A percentile compares a stretch with the other conserved stretches of the same genome.
These are phyloP conservation scores for Venturia effusa DNA, from an alignment of 2,329 filamentous ascomycete species.

Conservation along the genomic window DNA sequence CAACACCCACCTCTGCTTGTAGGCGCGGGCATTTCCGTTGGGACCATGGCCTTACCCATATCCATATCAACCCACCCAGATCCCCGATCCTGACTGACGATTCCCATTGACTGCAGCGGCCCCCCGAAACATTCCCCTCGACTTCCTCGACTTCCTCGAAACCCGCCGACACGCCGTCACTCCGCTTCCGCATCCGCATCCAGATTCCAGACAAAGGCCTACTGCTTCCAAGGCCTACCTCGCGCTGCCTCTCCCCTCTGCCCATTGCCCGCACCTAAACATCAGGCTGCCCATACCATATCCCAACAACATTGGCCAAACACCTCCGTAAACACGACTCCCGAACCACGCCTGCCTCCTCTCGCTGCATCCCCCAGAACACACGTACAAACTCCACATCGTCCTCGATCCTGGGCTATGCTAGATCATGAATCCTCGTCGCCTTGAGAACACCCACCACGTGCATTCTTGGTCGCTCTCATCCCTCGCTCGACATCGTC, in stretches of 20 bases:
- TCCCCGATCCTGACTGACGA: not conserved
- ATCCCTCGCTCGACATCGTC: not conserved
- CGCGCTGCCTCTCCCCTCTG: no score
- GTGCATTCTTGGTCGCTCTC: not conserved
- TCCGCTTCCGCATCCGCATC: no score
- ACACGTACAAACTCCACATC: not conserved
- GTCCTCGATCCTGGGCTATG: not conserved
- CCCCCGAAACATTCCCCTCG: conserved; percentile 1
- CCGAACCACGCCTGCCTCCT: not conserved
- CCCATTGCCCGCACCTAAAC: not conserved
- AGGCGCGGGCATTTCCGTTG: not conserved
- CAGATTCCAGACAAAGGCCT: not conserved
- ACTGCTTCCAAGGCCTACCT: no score
- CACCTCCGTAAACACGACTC: not conserved
- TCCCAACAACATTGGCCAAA: not conserved
- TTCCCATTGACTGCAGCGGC: no score
- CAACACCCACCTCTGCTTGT: not conserved
- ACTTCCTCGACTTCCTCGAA: conserved; percentile 1
- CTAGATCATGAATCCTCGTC: not conserved
- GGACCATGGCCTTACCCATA: no score
- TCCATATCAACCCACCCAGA: not conserved
- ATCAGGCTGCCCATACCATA: not conserved
- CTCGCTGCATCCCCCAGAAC: not conserved
- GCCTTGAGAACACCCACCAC: conserved; percentile 1
- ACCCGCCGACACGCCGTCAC: not conserved